Evolutionary conservation across 495 filamentous ascomycete genomes (phyloP).

Genomic region (Neurospora discreta): DNA sequence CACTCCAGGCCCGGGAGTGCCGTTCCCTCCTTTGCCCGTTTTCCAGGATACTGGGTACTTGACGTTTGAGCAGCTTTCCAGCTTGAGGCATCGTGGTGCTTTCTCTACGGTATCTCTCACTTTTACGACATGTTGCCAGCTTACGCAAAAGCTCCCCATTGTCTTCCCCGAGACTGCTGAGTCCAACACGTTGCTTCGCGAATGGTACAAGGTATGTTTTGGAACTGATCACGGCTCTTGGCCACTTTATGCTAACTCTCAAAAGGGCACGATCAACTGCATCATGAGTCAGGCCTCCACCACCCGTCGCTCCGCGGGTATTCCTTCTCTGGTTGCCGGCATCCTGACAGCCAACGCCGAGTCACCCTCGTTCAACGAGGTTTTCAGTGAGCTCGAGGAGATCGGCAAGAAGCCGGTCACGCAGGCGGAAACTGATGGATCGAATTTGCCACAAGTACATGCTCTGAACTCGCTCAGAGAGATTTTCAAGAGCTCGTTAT

Average conservation of each 20-base stretch:
- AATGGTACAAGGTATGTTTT: slow-evolving; percentile 59
- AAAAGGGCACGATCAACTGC: slow-evolving; percentile 46
- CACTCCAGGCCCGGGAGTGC: slow-evolving; percentile 16
- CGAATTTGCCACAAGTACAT: slow-evolving; percentile 80
- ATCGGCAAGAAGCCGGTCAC: slow-evolving; percentile 46
- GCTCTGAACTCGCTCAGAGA: slow-evolving; percentile 86
- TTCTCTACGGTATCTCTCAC: slow-evolving; percentile 89
- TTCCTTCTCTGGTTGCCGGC: slow-evolving; percentile 73
- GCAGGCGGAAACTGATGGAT: slow-evolving; percentile 43
- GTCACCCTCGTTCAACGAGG: slow-evolving; percentile 40
- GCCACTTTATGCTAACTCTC: slow-evolving; percentile 3
- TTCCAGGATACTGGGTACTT: slow-evolving; percentile 52
- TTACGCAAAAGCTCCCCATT: slow-evolving; percentile 35
- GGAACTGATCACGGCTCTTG: not conserved
- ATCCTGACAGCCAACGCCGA: slow-evolving; percentile 49
- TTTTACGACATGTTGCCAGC: slow-evolving; percentile 65
- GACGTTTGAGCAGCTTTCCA: slow-evolving; percentile 69
- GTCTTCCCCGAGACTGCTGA: slow-evolving; percentile 16
- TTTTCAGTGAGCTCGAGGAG: slow-evolving; percentile 35
- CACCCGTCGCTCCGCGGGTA: slow-evolving; percentile 85
- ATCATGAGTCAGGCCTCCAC: slow-evolving; percentile 63
- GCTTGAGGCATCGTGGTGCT: slow-evolving; percentile 80
- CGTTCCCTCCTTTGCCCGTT: slow-evolving; percentile 28
- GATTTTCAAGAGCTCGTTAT: slow-evolving; percentile 66
- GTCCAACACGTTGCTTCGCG: slow-evolving; percentile 32